These are phyloP conservation scores for Crucibulum laeve DNA, from an alignment of 768 basidiomycete genomes.

Conservation along the genomic window DNA sequence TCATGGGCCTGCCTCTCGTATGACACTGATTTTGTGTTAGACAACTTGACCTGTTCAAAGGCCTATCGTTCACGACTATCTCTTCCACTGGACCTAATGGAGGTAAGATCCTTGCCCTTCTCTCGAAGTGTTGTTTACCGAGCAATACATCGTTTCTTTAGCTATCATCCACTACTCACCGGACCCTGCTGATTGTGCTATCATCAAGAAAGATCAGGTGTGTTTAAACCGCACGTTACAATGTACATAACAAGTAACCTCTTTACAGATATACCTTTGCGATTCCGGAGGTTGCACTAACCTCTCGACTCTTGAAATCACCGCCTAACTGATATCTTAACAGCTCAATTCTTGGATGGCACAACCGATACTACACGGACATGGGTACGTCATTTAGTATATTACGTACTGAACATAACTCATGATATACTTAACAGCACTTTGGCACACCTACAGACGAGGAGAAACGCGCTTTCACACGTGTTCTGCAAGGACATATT, in stretches of 20 bases:
- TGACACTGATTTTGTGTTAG: slow-evolving; percentile 30
- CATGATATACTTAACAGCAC: slow-evolving; percentile 44
- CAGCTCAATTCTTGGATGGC: slow-evolving; percentile 85
- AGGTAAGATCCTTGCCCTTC: slow-evolving; percentile 40
- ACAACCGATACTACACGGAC: slow-evolving; percentile 95
- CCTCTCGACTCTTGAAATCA: background rate
- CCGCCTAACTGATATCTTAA: background rate
- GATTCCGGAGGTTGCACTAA: slow-evolving; percentile 72
- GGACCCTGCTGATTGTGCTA: slow-evolving; percentile 64
- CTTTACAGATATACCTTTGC: slow-evolving; percentile 40
- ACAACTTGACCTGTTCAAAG: slow-evolving; percentile 75
- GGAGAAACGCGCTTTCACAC: slow-evolving; percentile 85
- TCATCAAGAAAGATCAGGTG: slow-evolving; percentile 74
- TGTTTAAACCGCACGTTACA: slow-evolving; percentile 1
- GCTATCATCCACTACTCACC: slow-evolving; percentile 95
- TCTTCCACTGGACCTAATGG: slow-evolving; percentile 91
- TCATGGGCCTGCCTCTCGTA: slow-evolving; percentile 3
- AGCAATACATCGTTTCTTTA: slow-evolving; percentile 14
- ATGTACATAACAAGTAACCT: background rate
- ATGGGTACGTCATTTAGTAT: slow-evolving; percentile 44
- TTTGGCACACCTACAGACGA: slow-evolving; percentile 82
- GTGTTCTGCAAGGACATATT: slow-evolving; percentile 89
- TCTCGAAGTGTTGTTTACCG: background rate
- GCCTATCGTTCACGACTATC: slow-evolving; percentile 89
- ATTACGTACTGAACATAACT: no score